Evolutionary conservation across 148 eudicot genomes (phyloP).

Genomic region (Camellia granthamiana): DNA sequence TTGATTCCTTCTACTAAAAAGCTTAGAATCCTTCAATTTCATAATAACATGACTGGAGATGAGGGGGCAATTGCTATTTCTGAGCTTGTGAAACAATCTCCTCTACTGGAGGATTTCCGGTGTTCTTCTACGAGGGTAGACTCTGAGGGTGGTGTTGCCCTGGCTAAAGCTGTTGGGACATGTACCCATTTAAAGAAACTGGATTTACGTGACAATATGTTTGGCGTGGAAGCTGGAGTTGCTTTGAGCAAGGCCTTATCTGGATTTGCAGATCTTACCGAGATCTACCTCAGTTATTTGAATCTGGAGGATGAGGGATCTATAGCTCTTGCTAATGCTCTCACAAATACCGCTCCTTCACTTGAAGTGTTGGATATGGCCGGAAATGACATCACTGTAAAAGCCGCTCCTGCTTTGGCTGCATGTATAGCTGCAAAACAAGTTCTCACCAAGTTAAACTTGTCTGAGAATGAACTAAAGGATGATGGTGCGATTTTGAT

Average conservation of each 20-base stretch:
- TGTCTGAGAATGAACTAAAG: constrained; percentile 71
- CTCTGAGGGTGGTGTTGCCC: constrained; percentile 58
- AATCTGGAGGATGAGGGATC: constrained; percentile 66
- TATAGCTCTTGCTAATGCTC: constrained; percentile 43
- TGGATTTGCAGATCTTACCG: constrained; percentile 38
- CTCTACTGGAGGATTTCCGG: constrained; percentile 54
- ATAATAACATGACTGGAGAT: constrained; percentile 76
- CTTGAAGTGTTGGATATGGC: constrained; percentile 69
- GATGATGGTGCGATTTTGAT: constrained; percentile 65
- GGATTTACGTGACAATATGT: constrained; percentile 71
- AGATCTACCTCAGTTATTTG: constrained; percentile 61
- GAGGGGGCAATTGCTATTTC: constrained; percentile 72
- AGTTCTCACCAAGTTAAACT: constrained; percentile 38
- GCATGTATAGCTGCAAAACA: constrained; percentile 46
- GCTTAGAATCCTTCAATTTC: constrained; percentile 59
- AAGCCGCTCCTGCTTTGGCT: constrained; percentile 49
- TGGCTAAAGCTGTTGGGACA: constrained; percentile 51
- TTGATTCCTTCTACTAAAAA: constrained; percentile 60
- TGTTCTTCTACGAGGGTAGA: constrained; percentile 75
- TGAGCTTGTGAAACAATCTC: constrained; percentile 48
- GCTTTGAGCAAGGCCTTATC: constrained; percentile 47
- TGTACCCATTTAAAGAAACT: constrained; percentile 46
- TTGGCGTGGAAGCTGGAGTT: constrained; percentile 68
- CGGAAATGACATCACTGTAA: constrained; percentile 60
- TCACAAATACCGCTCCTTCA: constrained; percentile 48